Evolutionary conservation across 768 basidiomycete species (phyloP).

Genomic region (Trametes gibbosa): DNA sequence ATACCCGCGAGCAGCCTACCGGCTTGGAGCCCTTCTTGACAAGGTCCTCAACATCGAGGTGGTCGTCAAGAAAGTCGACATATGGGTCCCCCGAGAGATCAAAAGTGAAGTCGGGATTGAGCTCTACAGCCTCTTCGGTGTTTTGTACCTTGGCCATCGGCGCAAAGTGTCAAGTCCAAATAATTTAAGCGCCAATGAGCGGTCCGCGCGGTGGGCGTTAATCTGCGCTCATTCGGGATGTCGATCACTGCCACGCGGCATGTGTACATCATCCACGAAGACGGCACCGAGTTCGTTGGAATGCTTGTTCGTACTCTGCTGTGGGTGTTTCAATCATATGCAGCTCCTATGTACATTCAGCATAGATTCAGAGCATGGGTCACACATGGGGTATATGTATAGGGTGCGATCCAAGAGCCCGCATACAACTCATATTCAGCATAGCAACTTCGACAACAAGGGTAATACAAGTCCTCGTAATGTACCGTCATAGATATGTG

Average conservation of each 20-base stretch:
- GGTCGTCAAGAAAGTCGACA: slow-evolving; percentile 46
- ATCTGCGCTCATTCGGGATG: background rate
- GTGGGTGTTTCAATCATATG: too few relatives aligned
- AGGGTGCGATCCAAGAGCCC: slow-evolving; percentile 13
- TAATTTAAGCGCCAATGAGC: slow-evolving; percentile 10
- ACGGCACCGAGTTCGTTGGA: background rate
- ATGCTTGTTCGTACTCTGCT: background rate
- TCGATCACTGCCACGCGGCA: background rate
- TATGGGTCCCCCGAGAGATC: slow-evolving; percentile 75
- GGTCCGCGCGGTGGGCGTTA: slow-evolving; percentile 10
- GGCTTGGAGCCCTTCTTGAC: slow-evolving; percentile 63
- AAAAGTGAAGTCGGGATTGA: slow-evolving; percentile 84
- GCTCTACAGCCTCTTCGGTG: slow-evolving; percentile 50
- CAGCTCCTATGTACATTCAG: background rate
- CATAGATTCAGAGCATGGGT: too few relatives aligned
- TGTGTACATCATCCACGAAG: background rate
- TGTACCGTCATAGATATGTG: slow-evolving; percentile 22
- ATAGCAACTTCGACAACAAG: slow-evolving; percentile 22
- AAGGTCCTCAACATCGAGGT: slow-evolving; percentile 46
- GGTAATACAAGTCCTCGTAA: slow-evolving; percentile 21
- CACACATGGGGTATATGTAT: background rate
- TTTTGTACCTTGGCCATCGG: slow-evolving; percentile 27
- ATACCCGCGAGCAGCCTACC: slow-evolving; percentile 38
- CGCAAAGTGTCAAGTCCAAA: slow-evolving; percentile 11
- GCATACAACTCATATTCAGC: slow-evolving; percentile 23